Evolutionary conservation across 768 basidiomycete species (phyloP).

Genomic region (Grammothele lineata): DNA sequence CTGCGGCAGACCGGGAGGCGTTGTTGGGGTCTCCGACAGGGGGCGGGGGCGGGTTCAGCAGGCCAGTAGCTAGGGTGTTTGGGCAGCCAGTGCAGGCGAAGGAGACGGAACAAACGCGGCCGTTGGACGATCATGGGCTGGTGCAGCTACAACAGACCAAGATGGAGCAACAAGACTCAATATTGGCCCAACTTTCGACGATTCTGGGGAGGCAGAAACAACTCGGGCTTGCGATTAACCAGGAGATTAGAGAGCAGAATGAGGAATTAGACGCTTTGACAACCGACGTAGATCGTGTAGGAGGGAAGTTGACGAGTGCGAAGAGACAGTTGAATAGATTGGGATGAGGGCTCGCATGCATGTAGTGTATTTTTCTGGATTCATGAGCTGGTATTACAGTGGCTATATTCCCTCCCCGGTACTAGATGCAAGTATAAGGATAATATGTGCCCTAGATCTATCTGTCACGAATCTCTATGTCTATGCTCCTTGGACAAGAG

Average conservation of each 20-base stretch:
- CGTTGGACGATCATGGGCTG: conserved; percentile 80
- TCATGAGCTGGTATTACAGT: conserved; percentile 8
- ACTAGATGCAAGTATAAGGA: conserved; percentile 16
- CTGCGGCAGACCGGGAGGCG: conserved; percentile 60
- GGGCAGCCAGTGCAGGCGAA: conserved; percentile 57
- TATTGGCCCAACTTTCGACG: conserved; percentile 74
- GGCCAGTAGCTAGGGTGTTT: conserved; percentile 70
- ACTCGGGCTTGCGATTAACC: conserved; percentile 80
- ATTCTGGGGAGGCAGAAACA: conserved; percentile 83
- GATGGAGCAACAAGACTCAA: conserved; percentile 79
- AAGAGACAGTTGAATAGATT: conserved; percentile 82
- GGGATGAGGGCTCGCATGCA: conserved; percentile 36
- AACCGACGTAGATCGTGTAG: conserved; percentile 71
- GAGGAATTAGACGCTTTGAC: conserved; percentile 81
- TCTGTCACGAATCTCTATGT: conserved; percentile 15
- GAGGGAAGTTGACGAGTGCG: conserved; percentile 71
- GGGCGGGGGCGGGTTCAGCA: conserved; percentile 32
- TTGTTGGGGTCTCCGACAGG: conserved; percentile 41
- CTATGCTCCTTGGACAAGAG: conserved; percentile 36
- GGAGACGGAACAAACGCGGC: conserved; percentile 85
- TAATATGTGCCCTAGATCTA: conserved; percentile 9
- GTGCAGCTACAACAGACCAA: conserved; percentile 75
- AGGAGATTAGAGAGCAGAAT: conserved; percentile 79
- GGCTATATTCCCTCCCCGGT: conserved; percentile 11
- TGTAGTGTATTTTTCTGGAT: neutral